Evolutionary conservation across 805 yeast species (phyloP).

Genomic region (Ogataea degrootiae): DNA sequence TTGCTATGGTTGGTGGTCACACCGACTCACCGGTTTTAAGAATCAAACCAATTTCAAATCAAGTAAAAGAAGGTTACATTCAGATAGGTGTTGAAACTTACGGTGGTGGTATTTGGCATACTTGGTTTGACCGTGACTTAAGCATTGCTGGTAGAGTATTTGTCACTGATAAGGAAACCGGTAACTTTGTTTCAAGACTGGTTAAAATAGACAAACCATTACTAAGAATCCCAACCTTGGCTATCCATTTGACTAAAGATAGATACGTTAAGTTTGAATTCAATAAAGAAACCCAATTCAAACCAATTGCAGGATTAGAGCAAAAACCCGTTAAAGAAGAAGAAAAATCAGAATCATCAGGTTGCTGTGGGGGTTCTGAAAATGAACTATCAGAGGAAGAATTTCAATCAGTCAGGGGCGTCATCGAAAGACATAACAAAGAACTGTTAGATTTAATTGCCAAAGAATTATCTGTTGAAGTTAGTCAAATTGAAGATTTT

Average conservation of each 20-base stretch:
- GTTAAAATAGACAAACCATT: constrained; percentile 80
- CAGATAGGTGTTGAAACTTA: constrained; percentile 93
- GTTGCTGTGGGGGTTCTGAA: constrained; percentile 42
- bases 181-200: constrained; percentile 55
- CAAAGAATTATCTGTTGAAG: constrained; percentile 48
- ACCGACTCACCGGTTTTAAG: constrained; percentile 91
- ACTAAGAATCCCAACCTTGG: constrained; percentile 88
- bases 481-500: constrained; percentile 75
- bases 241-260: constrained; percentile 82
- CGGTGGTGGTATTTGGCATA: constrained; percentile 95
- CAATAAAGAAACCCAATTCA: constrained; percentile 80
- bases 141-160: constrained; percentile 89
- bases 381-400: constrained; percentile 43
- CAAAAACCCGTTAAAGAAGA: constrained; percentile 2
- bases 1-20: constrained; percentile 91
- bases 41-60: constrained; percentile 81
- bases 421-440: constrained; percentile 71
- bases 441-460: constrained; percentile 69
- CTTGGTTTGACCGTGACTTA: constrained; percentile 96
- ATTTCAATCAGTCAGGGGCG: constrained; percentile 60
- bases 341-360: constrained; percentile 6
- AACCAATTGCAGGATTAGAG: constrained; percentile 75
- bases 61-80: constrained; percentile 64
- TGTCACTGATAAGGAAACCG: constrained; percentile 44
- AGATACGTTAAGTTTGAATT: constrained; percentile 78